A percentile compares a stretch with the other conserved stretches of the same genome.
Evolutionary conservation across 768 basidiomycete species (phyloP).

Genomic region (Myochromella boudieri): DNA sequence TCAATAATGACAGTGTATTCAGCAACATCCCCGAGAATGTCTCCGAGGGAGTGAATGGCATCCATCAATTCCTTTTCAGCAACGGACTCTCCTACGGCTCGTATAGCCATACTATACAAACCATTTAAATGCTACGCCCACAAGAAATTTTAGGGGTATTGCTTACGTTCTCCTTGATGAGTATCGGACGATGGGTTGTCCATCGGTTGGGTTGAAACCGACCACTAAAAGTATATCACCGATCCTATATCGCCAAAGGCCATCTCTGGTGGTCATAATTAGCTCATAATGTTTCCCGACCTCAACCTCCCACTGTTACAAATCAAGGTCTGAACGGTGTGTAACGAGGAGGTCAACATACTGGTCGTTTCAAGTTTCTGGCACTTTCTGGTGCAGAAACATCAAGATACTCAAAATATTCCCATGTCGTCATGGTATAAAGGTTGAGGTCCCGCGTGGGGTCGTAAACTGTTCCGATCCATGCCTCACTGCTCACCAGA

Average conservation of each 20-base stretch:
- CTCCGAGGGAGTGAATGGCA: conserved; percentile 6
- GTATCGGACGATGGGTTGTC: conserved; percentile 9
- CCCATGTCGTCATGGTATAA: conserved; percentile 7
- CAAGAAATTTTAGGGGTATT: not conserved
- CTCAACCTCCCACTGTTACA: conserved; percentile 10
- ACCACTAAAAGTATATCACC: conserved; percentile 8
- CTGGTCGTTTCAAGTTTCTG: not conserved
- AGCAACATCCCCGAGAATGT: conserved; percentile 9
- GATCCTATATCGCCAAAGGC: conserved; percentile 12
- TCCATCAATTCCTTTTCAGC: conserved; percentile 10
- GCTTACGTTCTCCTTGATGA: conserved; percentile 9
- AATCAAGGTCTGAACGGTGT: too few species aligned
- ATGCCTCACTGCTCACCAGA: conserved; percentile 5
- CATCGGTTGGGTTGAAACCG: conserved; percentile 6
- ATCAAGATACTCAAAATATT: conserved; percentile 10
- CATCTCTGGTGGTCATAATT: conserved; percentile 10
- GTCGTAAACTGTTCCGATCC: conserved; percentile 4
- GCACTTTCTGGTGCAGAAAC: conserved; percentile 1
- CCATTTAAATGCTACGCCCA: not conserved
- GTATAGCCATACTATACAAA: conserved; percentile 9
- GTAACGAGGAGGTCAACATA: not conserved
- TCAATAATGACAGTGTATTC: conserved; percentile 16
- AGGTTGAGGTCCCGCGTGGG: conserved; percentile 1
- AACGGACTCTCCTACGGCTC: conserved; percentile 12
- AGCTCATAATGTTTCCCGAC: conserved; percentile 8